phyloP scores from a whole-genome alignment of 1,284 basidiomycete genomes.

The Mycena citricolor region DNA sequence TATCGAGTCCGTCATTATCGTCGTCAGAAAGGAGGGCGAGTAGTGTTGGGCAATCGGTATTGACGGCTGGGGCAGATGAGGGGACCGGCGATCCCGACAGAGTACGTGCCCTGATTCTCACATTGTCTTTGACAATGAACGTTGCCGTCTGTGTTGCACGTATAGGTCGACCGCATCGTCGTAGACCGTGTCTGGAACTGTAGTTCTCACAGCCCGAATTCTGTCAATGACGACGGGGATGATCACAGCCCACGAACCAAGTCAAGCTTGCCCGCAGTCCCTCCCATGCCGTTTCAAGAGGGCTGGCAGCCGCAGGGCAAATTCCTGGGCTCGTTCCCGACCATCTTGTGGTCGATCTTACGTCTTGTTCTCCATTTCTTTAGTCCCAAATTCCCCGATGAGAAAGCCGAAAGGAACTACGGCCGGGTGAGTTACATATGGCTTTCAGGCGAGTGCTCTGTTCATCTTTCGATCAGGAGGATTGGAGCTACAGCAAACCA shows the following conservation, averaged over 20 bases:
- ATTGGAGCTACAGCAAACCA: slow-evolving; percentile 41
- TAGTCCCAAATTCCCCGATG: slow-evolving; percentile 53
- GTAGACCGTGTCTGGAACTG: slow-evolving; percentile 69
- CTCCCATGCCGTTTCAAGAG: slow-evolving; percentile 16
- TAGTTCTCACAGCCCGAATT: slow-evolving; percentile 49
- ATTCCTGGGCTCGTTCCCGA: slow-evolving; percentile 4
- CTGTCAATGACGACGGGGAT: slow-evolving; percentile 49
- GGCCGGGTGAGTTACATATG: slow-evolving; percentile 31
- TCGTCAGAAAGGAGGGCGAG: slow-evolving; percentile 39
- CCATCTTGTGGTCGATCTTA: slow-evolving; percentile 17
- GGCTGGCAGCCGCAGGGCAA: slow-evolving; percentile 15
- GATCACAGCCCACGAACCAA: slow-evolving; percentile 35
- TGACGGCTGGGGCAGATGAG: slow-evolving; percentile 27
- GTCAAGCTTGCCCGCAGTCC: slow-evolving; percentile 9
- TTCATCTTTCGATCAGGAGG: slow-evolving; percentile 33
- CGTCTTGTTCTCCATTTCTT: slow-evolving; percentile 45
- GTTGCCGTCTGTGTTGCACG: background rate
- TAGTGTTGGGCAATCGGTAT: slow-evolving; percentile 38
- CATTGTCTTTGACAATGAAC: background rate
- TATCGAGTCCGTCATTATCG: slow-evolving; percentile 40
- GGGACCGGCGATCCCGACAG: slow-evolving; percentile 29
- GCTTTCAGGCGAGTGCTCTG: slow-evolving; percentile 2
- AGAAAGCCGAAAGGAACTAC: slow-evolving; percentile 60
- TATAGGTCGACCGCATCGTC: slow-evolving; percentile 63
- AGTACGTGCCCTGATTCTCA: no score